Evolutionary conservation across 1,139 yeast species (phyloP).

Genomic region (Sugiyamaella sp.): DNA sequence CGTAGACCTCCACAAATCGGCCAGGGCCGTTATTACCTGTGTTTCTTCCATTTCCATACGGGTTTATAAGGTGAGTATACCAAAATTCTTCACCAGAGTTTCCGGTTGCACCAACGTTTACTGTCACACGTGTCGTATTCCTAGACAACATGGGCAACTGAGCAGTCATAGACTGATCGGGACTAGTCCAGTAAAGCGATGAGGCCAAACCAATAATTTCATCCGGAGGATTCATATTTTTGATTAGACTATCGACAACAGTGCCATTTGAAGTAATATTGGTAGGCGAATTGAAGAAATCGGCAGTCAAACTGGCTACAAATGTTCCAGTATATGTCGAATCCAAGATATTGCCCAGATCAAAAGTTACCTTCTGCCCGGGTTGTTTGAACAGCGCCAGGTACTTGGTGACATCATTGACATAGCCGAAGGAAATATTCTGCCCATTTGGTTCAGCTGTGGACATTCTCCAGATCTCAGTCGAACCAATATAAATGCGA

Average conservation of each 20-base stretch:
- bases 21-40: slow-evolving; percentile 45
- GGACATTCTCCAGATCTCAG: slow-evolving; percentile 80
- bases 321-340: slow-evolving; percentile 63
- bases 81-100: slow-evolving; percentile 83
- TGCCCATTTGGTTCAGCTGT: slow-evolving; percentile 76
- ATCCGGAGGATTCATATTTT: slow-evolving; percentile 5
- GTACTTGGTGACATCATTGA: slow-evolving; percentile 69
- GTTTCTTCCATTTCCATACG: slow-evolving; percentile 8
- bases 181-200: slow-evolving; percentile 11
- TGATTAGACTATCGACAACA: slow-evolving; percentile 1
- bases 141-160: slow-evolving; percentile 46
- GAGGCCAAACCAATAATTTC: slow-evolving; percentile 6
- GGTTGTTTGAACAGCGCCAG: slow-evolving; percentile 50
- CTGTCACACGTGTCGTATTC: slow-evolving; percentile 60
- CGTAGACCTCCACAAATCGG: slow-evolving; percentile 41
- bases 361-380: slow-evolving; percentile 45
- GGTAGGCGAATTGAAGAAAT: slow-evolving; percentile 14
- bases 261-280: slow-evolving; percentile 1
- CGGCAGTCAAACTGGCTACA: slow-evolving; percentile 49
- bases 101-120: slow-evolving; percentile 73
- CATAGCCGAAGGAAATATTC: slow-evolving; percentile 46
- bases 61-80: slow-evolving; percentile 47
- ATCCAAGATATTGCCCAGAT: slow-evolving; percentile 67
- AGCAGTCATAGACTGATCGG: slow-evolving; percentile 7
- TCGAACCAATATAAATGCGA: slow-evolving; percentile 66